Percentiles rank a stretch among this genome's conserved stretches.
Conservation (phyloP, 257 asterid species). For the Nicotiana undulata region DNA sequence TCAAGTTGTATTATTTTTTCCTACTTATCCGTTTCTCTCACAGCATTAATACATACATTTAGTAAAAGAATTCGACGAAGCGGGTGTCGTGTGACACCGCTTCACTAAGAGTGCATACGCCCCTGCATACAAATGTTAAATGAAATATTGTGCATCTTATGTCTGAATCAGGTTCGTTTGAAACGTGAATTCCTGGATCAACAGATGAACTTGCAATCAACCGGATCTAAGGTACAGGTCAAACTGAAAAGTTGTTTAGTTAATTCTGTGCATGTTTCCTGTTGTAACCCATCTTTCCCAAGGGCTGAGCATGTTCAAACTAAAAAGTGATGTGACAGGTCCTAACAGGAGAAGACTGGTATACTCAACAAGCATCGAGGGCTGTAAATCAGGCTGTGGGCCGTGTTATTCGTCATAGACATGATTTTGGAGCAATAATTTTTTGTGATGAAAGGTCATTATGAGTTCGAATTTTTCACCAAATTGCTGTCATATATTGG, state of each 20-base stretch:
- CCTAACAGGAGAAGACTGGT: constrained; percentile 95
- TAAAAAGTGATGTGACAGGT: constrained; percentile 35
- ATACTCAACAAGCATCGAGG: constrained; percentile 89
- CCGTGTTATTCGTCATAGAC: constrained; percentile 93
- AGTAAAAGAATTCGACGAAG: too few relatives aligned
- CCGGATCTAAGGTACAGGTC: constrained; percentile 50
- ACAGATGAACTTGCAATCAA: constrained; percentile 37
- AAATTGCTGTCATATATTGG: not conserved
- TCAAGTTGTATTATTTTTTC: too few relatives aligned
- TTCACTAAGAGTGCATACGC: too few relatives aligned
- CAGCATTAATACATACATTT: too few relatives aligned
- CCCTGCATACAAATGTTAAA: not conserved
- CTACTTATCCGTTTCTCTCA: too few relatives aligned
- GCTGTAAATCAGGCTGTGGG: constrained; percentile 99
- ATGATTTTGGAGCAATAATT: constrained; percentile 96
- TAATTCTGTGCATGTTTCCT: not conserved
- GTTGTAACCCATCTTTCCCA: not conserved
- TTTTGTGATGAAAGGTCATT: constrained; percentile 89
- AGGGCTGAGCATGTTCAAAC: constrained; percentile 1
- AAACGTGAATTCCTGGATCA: constrained; percentile 97
- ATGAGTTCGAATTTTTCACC: constrained; percentile 5
- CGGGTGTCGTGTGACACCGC: too few relatives aligned
- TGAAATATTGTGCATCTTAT: not conserved
- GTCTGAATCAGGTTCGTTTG: constrained; percentile 72
- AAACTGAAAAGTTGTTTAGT: constrained; percentile 8